Conservation (phyloP, 2,329 filamentous ascomycete genomes). For the Cladophialophora immunda region DNA sequence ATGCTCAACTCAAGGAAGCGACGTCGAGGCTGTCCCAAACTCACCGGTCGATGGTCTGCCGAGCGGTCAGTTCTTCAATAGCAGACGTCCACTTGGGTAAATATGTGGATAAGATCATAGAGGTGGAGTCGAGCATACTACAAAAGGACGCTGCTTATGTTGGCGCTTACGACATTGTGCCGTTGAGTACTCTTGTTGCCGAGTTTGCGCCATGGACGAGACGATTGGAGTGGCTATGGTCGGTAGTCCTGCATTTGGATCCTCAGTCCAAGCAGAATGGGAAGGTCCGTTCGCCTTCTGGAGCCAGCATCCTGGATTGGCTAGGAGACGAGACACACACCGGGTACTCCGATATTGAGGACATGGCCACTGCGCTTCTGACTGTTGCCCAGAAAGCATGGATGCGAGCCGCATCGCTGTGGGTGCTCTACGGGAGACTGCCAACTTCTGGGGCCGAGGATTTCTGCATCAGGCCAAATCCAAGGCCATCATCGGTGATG, state of each 20-base stretch:
- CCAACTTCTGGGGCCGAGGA: conserved; percentile 81
- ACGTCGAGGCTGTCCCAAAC: conserved; percentile 72
- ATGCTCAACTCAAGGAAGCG: conserved; percentile 74
- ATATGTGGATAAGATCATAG: conserved; percentile 84
- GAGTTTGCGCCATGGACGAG: conserved; percentile 90
- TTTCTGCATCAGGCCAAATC: conserved; percentile 76
- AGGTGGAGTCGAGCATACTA: conserved; percentile 82
- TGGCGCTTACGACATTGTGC: conserved; percentile 92
- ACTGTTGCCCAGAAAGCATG: conserved; percentile 84
- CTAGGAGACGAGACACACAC: conserved; percentile 81
- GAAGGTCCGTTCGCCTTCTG: conserved; percentile 48
- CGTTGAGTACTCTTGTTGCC: conserved; percentile 81
- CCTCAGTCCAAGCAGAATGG: conserved; percentile 46
- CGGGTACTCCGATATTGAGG: conserved; percentile 86
- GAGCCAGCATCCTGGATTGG: conserved; percentile 78
- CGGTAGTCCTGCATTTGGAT: conserved; percentile 74
- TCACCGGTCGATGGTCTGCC: conserved; percentile 83
- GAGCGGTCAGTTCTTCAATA: conserved; percentile 83
- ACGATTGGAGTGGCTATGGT: conserved; percentile 85
- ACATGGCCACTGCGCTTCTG: conserved; percentile 76
- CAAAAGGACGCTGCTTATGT: conserved; percentile 79
- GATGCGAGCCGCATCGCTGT: conserved; percentile 88
- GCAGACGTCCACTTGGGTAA: conserved; percentile 75
- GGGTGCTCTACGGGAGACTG: conserved; percentile 87
- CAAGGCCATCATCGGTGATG: conserved; percentile 47